Conservation (phyloP, 495 filamentous ascomycete species). For the Trichoderma erinaceum region DNA sequence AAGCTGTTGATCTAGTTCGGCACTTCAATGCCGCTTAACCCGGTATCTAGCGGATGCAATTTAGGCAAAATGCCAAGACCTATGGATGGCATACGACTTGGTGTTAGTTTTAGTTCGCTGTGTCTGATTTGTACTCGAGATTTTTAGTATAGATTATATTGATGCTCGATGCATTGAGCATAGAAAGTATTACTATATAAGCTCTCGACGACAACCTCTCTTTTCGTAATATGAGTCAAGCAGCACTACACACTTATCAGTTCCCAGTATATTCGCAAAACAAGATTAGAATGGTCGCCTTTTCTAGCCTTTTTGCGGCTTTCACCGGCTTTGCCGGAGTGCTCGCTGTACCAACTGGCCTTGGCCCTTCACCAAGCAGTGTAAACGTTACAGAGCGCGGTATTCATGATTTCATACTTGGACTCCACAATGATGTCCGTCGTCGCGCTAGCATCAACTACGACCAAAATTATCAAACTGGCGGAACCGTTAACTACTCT, state of each 20-base stretch:
- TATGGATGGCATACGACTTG: not conserved
- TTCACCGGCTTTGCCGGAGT: not conserved
- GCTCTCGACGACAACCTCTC: not conserved
- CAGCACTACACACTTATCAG: not conserved
- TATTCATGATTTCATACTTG: not conserved
- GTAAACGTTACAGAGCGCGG: conserved; percentile 1
- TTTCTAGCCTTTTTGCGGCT: not conserved
- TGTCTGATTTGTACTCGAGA: not conserved
- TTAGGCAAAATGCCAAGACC: conserved; percentile 8
- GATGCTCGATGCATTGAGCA: not conserved
- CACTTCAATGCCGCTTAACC: conserved; percentile 6
- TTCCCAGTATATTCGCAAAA: not conserved
- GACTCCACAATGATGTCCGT: not conserved
- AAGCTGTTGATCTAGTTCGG: not conserved
- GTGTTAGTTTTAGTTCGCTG: not conserved
- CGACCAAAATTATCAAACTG: conserved; percentile 4
- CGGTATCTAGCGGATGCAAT: not conserved
- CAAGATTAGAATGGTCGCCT: not conserved
- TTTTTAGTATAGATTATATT: too few relatives aligned
- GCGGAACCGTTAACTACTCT: not conserved
- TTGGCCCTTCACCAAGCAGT: not conserved
- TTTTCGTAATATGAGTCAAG: not conserved
- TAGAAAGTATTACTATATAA: not conserved
- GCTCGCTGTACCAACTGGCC: not conserved
- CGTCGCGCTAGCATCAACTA: conserved; percentile 9